Base-by-base conservation (phyloP, 2,329 filamentous ascomycete species). In the Uncinocarpus reesii region DNA sequence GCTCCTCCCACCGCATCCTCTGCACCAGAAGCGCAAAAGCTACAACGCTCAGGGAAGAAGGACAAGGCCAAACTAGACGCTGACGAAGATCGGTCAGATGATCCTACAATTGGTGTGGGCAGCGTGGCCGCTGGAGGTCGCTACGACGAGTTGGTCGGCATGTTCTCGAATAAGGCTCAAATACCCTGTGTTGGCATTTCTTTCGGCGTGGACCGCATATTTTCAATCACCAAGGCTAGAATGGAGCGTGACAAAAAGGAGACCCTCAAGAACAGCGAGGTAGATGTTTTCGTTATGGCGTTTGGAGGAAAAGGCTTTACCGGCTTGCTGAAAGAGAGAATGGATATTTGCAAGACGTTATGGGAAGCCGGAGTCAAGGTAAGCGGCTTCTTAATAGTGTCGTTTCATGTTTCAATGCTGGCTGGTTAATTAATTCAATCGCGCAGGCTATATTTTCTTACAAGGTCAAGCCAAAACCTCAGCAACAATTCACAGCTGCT, bases 141-240 rank as follows among this genome's bases (percentile, higher is more conserved):
- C 52, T 95, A 95, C 66, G 90, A 95, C 67, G 83, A 92, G 62
- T 77, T 95, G 3, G 90, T 95, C 4, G 85, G 85, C 69, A 95
- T 95, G 86, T 95, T 95, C 72, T 82, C 80, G 48, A 83, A 83
- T 58, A 90, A 89, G 70, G 78, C 73, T 18, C 81, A 89, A 62
- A 87, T 95, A 48, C 90, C 86, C n/a, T 90, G 86, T 57, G 84
- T 92, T 4, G 86, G 86, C 53, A 85, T 94, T 57, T 95, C 89
- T 1, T 95, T 96, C 62, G 90, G 90, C 48, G 86, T 95, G 42
- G 90, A 96, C 67, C 83, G 90, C 58, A 95, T 96, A 61, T 95
- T 94, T 70, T 87, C 84, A 58, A 89, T 95, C 61, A 86, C 83
- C 55, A 89, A 94, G 66, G 82, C 86, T 10, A 76, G 81, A 42